These are phyloP conservation scores for Cordyceps pruinosa DNA, from an alignment of 2,329 filamentous ascomycete genomes.

Conservation along the genomic window DNA sequence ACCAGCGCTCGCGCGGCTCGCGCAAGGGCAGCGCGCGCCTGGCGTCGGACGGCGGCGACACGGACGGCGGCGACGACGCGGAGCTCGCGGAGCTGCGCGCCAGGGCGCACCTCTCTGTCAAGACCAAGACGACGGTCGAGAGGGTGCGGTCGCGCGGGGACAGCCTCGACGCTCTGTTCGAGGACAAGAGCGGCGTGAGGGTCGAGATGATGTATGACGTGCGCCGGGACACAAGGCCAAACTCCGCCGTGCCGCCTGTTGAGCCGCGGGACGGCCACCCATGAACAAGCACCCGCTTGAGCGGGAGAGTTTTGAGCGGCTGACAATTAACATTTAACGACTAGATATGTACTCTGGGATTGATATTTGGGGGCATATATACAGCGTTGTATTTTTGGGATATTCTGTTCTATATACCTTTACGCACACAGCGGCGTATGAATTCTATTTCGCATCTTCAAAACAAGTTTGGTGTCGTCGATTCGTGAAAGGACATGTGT, in stretches of 20 bases:
- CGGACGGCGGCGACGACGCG: slow-evolving; percentile 3
- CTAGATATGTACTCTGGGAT: neutral
- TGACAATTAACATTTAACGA: neutral
- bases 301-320: no score
- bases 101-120: slow-evolving; percentile 13
- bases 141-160: slow-evolving; percentile 3
- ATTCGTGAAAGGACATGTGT: neutral
- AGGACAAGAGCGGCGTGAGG: slow-evolving; percentile 13
- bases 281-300: neutral
- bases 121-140: slow-evolving; percentile 16
- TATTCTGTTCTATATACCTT: neutral
- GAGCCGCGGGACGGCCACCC: neutral
- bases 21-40: slow-evolving; percentile 7
- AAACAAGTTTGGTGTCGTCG: neutral
- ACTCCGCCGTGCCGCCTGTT: slow-evolving; percentile 7
- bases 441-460: neutral
- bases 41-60: slow-evolving; percentile 1
- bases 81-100: slow-evolving; percentile 12
- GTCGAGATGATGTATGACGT: slow-evolving; percentile 17
- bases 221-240: slow-evolving; percentile 12
- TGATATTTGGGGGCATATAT: neutral
- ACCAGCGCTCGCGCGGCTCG: neutral
- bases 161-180: slow-evolving; percentile 13
- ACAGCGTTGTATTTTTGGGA: neutral
- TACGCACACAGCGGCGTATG: neutral